Conservation (phyloP, 2,329 filamentous ascomycete species). For the Colletotrichum spaethianum region DNA sequence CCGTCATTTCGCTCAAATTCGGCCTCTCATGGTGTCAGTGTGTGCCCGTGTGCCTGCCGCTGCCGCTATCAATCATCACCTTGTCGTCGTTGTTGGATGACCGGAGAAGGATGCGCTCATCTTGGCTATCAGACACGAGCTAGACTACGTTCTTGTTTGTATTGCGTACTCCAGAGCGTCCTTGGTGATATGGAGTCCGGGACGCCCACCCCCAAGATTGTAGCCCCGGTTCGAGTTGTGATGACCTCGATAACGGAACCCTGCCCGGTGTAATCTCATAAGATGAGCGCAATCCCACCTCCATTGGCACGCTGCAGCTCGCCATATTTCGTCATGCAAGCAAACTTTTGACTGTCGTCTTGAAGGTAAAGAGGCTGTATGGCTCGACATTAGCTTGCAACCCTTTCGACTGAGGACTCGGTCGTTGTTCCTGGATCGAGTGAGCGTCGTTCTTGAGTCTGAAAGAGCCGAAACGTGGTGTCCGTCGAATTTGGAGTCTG, state of each 20-base stretch:
- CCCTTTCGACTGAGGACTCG: constrained; percentile 18
- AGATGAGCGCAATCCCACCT: constrained; percentile 37
- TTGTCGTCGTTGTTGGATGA: not conserved
- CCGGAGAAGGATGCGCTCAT: constrained; percentile 1
- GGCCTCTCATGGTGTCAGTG: constrained; percentile 1
- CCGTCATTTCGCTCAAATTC: constrained; percentile 13
- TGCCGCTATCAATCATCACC: not conserved
- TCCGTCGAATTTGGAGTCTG: constrained; percentile 1
- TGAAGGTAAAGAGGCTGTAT: not conserved
- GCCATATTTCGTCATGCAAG: constrained; percentile 13
- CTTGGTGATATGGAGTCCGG: constrained; percentile 5
- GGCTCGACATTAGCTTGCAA: not conserved
- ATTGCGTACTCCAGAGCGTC: constrained; percentile 11
- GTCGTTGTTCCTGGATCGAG: constrained; percentile 13
- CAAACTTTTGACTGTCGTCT: not conserved
- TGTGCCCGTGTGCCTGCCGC: constrained; percentile 8
- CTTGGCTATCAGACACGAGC: constrained; percentile 1
- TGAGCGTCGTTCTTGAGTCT: constrained; percentile 1
- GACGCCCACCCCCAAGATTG: not conserved
- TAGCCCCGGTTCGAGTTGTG: constrained; percentile 2
- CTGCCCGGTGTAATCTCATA: constrained; percentile 34
- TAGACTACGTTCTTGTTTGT: not conserved
- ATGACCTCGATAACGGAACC: constrained; percentile 26
- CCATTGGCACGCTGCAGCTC: constrained; percentile 28
- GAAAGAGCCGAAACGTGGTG: constrained; percentile 1